Base-by-base conservation (phyloP, 495 filamentous ascomycete species). In the Podospora comata region DNA sequence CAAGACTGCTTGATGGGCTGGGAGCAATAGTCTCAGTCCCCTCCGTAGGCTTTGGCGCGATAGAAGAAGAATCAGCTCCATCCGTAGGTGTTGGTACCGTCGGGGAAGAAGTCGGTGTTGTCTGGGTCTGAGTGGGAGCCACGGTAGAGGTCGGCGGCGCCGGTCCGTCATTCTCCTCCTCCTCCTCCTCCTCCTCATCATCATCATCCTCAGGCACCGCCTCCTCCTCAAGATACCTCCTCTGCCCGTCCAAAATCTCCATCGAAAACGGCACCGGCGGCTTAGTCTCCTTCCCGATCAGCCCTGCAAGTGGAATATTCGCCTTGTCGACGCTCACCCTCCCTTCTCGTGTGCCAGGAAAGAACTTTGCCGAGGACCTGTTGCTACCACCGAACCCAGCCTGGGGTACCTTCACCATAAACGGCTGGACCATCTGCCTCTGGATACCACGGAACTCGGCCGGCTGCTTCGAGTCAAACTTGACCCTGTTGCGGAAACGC, bases 341-440 rank as follows among this genome's bases (percentile, higher is more conserved):
- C 67, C 75, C 59, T 65, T 72, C 28, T 70, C 68, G 4, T n/a
- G 19, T 32, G 65, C 39, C n/a, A 26, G 55, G 63, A 71, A 48
- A 48, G 15, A 48, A 48, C 15, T 48, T 48, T 3, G 39, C 39
- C 7, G 39, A 18, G 39, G 39, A 16, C 39, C 13, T 48, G 39
- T 48, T 13, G 2, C 39, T 11, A 13, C 39, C 39, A 0, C 39
- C 70, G 61, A 62, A 64, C 18, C 68, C 74, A 7, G 69, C 72
- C 60, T 78, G 71, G 2, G 77, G 71, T 0, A 79, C 64, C 7
- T 70, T 56, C 67, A 79, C 81, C 64, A 81, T 70, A 67, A 80
- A 77, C 34, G 71, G 75, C 26, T 75, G 75, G 3, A 64, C 30
- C 59, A 83, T 74, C 65, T 83, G 81, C 1, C 76, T 65, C 19